Evolutionary conservation across 108 stramenopile genomes (phyloP).

Genomic region (Nitzschia inconspicua): DNA sequence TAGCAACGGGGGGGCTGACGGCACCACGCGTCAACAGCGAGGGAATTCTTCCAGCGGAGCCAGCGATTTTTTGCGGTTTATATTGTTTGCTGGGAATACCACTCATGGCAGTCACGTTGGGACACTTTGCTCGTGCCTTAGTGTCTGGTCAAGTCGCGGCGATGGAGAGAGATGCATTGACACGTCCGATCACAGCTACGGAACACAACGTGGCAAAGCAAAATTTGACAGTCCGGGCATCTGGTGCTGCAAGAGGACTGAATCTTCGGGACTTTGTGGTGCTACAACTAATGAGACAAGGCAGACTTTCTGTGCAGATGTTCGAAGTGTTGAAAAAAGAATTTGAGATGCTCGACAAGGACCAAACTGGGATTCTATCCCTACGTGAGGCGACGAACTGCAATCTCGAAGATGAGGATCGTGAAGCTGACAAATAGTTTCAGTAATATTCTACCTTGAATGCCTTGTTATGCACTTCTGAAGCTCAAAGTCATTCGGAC

Average conservation of each 20-base stretch:
- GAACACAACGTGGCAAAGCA: constrained; percentile 52
- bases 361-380: constrained; percentile 25
- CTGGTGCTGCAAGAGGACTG: constrained; percentile 22
- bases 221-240: constrained; percentile 26
- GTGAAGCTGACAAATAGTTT: no score
- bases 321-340: constrained; percentile 50
- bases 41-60: constrained; percentile 50
- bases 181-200: constrained; percentile 37
- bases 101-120: constrained; percentile 62
- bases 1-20: constrained; percentile 70
- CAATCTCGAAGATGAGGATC: background rate
- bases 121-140: constrained; percentile 56
- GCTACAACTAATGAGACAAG: constrained; percentile 62
- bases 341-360: constrained; percentile 41
- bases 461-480: no score
- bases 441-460: no score
- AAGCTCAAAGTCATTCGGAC: no score
- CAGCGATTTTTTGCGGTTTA: constrained; percentile 60
- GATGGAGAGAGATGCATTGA: constrained; percentile 41
- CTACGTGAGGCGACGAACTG: constrained; percentile 34
- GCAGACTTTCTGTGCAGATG: constrained; percentile 40
- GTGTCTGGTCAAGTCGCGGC: constrained; percentile 47
- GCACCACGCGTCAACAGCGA: constrained; percentile 49
- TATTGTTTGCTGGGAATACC: constrained; percentile 69
- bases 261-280: constrained; percentile 64